phyloP scores from a whole-genome alignment of 1,284 basidiomycete genomes.

The Boletus sp. region DNA sequence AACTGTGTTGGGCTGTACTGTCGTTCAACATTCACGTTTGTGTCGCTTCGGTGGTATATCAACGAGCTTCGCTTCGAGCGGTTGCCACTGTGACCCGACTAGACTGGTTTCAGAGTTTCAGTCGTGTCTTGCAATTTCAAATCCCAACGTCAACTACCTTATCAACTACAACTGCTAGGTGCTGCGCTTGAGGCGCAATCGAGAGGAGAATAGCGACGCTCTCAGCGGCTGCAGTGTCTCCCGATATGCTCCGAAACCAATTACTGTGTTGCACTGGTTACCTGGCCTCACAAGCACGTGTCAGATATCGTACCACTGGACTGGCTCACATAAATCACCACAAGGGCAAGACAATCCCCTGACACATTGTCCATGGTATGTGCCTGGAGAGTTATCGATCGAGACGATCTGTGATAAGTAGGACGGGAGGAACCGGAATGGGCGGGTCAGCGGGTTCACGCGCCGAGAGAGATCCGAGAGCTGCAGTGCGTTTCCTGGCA shows the following conservation, averaged over 20 bases:
- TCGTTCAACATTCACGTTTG: neutral
- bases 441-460: neutral
- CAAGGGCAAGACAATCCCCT: neutral
- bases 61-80: neutral
- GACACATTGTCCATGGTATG: constrained; percentile 10
- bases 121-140: constrained; percentile 9
- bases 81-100: neutral
- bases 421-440: constrained; percentile 16
- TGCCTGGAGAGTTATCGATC: constrained; percentile 19
- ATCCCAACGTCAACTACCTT: neutral
- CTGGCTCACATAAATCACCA: constrained; percentile 7
- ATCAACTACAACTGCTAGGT: neutral
- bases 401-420: constrained; percentile 12
- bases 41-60: no score
- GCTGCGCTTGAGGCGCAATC: neutral
- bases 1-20: neutral
- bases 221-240: neutral
- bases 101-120: neutral
- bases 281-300: constrained; percentile 3
- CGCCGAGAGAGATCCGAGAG: constrained; percentile 12
- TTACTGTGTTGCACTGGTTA: constrained; percentile 2
- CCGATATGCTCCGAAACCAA: constrained; percentile 13
- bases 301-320: neutral
- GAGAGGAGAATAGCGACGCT: neutral
- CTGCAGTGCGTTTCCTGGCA: neutral